A percentile compares a stretch with the other conserved stretches of the same genome.
Evolutionary conservation across 768 basidiomycete genomes (phyloP).

Genomic region (Cystofilobasidium bisporidii): DNA sequence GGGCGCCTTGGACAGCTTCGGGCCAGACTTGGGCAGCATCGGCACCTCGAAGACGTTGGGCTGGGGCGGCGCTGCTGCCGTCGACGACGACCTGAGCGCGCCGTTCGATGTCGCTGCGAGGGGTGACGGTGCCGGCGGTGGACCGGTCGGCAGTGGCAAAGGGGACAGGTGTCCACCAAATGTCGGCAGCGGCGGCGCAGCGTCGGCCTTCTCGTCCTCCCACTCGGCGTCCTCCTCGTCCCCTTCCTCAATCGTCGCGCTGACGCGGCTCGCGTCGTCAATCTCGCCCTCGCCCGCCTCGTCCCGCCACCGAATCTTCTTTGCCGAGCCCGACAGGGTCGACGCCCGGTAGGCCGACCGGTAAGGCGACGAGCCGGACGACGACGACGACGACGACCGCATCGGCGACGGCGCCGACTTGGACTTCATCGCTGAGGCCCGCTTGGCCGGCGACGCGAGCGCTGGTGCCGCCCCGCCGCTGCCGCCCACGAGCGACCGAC

Average conservation of each 20-base stretch:
- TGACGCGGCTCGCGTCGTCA: constrained; percentile 46
- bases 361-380: constrained; percentile 63
- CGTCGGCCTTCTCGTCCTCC: constrained; percentile 24
- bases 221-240: constrained; percentile 14
- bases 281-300: constrained; percentile 73
- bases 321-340: constrained; percentile 35
- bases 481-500: constrained; percentile 4
- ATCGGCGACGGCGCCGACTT: constrained; percentile 12
- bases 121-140: no score
- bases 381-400: background rate
- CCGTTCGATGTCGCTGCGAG: no score
- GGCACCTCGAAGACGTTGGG: constrained; percentile 5
- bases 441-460: constrained; percentile 1
- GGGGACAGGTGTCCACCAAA: no score
- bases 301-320: constrained; percentile 79
- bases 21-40: constrained; percentile 13
- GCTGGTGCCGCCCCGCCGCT: background rate
- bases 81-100: no score
- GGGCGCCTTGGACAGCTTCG: background rate
- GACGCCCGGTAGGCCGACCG: constrained; percentile 8
- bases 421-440: constrained; percentile 5
- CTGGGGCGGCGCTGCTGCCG: background rate
- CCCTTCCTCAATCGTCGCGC: constrained; percentile 3
- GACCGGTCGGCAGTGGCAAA: no score
- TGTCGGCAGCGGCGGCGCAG: background rate